phyloP scores from a whole-genome alignment of 768 basidiomycete genomes.

The Amyloporia xantha region DNA sequence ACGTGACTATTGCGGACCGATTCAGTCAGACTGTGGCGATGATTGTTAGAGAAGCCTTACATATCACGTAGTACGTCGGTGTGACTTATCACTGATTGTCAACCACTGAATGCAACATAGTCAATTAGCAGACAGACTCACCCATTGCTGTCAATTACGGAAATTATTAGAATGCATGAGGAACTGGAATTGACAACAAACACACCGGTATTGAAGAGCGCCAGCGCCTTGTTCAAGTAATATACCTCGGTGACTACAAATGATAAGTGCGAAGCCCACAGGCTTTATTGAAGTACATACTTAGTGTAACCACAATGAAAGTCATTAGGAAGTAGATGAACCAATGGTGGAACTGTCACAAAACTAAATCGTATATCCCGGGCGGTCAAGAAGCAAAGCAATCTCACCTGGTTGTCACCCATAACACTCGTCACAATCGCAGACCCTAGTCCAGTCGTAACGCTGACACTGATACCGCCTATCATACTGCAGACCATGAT shows the following conservation, averaged over 20 bases:
- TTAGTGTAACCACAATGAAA: constrained; percentile 77
- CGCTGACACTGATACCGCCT: constrained; percentile 90
- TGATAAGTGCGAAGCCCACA: constrained; percentile 7
- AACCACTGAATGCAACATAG: too few relatives aligned
- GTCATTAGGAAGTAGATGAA: constrained; percentile 84
- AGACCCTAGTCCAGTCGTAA: constrained; percentile 88
- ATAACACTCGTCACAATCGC: constrained; percentile 77
- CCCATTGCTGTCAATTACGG: constrained; percentile 49
- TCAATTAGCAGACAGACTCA: constrained; percentile 29
- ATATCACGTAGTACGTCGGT: constrained; percentile 82
- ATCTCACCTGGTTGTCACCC: constrained; percentile 75
- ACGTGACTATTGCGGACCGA: constrained; percentile 53
- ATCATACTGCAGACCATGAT: constrained; percentile 95
- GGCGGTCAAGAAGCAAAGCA: too few relatives aligned
- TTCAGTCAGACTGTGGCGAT: background rate
- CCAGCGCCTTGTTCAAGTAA: constrained; percentile 93
- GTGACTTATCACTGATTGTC: constrained; percentile 50
- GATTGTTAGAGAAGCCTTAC: constrained; percentile 35
- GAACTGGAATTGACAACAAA: background rate
- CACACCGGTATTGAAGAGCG: constrained; percentile 87
- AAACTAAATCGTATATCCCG: background rate
- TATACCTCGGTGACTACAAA: constrained; percentile 79
- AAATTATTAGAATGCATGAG: background rate
- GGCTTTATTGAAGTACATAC: constrained; percentile 39
- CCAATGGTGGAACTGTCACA: constrained; percentile 76